These are phyloP conservation scores for Paraconiothyrium brasiliense DNA, from an alignment of 2,329 filamentous ascomycete species.

Conservation along the genomic window DNA sequence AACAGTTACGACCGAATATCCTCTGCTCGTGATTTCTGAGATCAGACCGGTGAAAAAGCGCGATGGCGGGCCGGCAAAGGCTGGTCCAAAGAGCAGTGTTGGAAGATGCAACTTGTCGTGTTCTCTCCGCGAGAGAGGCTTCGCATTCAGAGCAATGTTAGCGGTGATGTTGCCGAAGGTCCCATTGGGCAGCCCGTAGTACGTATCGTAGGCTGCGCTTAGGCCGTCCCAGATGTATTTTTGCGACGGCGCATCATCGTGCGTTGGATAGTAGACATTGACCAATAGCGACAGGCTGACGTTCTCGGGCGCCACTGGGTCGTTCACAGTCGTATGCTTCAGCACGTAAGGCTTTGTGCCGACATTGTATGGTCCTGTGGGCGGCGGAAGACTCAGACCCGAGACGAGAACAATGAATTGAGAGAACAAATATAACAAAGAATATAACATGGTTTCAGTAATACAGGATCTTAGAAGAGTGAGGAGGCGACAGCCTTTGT, in stretches of 20 bases:
- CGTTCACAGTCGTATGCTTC: slow-evolving; percentile 22
- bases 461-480: not conserved
- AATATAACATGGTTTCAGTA: not conserved
- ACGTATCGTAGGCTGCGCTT: slow-evolving; percentile 12
- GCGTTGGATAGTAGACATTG: slow-evolving; percentile 28
- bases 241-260: not conserved
- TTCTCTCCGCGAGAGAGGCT: slow-evolving; percentile 7
- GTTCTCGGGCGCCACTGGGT: slow-evolving; percentile 23
- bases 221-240: slow-evolving; percentile 20
- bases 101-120: slow-evolving; percentile 11
- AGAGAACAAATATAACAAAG: not conserved
- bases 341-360: slow-evolving; percentile 24
- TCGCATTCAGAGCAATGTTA: slow-evolving; percentile 13
- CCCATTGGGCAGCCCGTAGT: slow-evolving; percentile 13
- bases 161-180: slow-evolving; percentile 17
- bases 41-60: slow-evolving; percentile 21
- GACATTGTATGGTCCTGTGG: slow-evolving; percentile 25
- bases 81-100: slow-evolving; percentile 25
- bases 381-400: slow-evolving; percentile 22
- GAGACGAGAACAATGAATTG: not conserved
- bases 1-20: slow-evolving; percentile 25
- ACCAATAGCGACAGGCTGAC: slow-evolving; percentile 23
- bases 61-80: slow-evolving; percentile 22
- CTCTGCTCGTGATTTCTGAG: slow-evolving; percentile 23
- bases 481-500: slow-evolving; percentile 3